These are phyloP conservation scores for Fallopia convolvulus DNA, from an alignment of 148 eudicot species.

Conservation along the genomic window DNA sequence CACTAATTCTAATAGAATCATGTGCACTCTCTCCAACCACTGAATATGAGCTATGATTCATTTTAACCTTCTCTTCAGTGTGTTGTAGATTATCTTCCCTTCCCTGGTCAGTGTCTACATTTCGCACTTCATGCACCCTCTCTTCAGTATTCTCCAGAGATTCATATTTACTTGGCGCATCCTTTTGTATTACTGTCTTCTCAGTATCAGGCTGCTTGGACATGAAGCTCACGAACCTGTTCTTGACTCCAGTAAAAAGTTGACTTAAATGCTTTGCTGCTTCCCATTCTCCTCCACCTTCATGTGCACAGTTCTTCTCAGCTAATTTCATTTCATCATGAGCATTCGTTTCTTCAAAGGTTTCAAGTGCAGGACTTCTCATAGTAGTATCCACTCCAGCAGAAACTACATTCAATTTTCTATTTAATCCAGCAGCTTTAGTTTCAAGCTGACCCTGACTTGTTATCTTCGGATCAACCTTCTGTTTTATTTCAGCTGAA, in stretches of 20 bases:
- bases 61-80: not conserved
- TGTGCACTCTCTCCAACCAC: conserved; percentile 13
- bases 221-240: conserved; percentile 36
- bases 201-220: conserved; percentile 31
- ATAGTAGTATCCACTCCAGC: conserved; percentile 20
- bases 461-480: not conserved
- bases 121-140: conserved; percentile 17
- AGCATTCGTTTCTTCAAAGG: conserved; percentile 15
- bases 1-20: not conserved
- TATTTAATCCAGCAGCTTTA: conserved; percentile 7
- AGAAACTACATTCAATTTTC: conserved; percentile 12
- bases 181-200: conserved; percentile 23
- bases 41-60: not conserved
- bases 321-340: conserved; percentile 11
- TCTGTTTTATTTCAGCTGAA: conserved; percentile 18
- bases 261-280: conserved; percentile 37
- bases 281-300: conserved; percentile 42
- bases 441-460: conserved; percentile 14
- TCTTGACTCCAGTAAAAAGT: conserved; percentile 32
- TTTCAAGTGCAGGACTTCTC: conserved; percentile 26
- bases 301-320: conserved; percentile 19
- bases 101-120: conserved; percentile 18
- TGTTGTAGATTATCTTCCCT: conserved; percentile 21
- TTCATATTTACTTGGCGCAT: conserved; percentile 23
- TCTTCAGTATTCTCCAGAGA: conserved; percentile 26